phyloP scores from a whole-genome alignment of 306 rosid genomes.

The Vigna trinervia region DNA sequence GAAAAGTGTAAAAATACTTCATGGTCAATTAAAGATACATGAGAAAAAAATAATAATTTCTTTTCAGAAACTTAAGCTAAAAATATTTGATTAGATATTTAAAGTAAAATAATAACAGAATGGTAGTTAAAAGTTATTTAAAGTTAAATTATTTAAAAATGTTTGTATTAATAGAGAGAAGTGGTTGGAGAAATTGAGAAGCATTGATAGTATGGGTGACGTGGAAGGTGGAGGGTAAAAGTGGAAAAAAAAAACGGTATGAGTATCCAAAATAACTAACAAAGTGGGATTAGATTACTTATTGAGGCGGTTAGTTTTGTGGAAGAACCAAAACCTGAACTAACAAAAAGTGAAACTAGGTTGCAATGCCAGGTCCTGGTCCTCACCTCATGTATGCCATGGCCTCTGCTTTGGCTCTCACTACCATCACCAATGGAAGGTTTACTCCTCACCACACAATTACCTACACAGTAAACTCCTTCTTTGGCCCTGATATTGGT shows the following conservation, averaged over 20 bases:
- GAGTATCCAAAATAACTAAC: not conserved
- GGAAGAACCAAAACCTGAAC: not conserved
- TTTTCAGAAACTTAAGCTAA: too few relatives aligned
- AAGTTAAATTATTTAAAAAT: too few relatives aligned
- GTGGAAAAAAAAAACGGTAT: not conserved
- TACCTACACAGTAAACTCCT: conserved; percentile 71
- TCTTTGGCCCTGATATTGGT: conserved; percentile 95
- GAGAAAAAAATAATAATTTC: too few relatives aligned
- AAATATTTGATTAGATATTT: too few relatives aligned
- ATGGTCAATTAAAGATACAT: too few relatives aligned
- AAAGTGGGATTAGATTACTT: not conserved
- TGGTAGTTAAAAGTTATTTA: too few relatives aligned
- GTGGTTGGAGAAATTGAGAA: not conserved
- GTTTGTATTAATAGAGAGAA: not conserved
- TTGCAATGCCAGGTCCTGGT: conserved; percentile 80
- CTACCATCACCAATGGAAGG: conserved; percentile 58
- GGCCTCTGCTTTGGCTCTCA: conserved; percentile 71
- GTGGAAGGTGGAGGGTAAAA: not conserved
- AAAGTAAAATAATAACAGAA: too few relatives aligned
- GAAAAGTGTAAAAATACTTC: too few relatives aligned
- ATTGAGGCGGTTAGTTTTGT: not conserved
- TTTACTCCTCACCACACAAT: conserved; percentile 85
- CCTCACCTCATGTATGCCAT: conserved; percentile 90
- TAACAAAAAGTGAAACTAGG: not conserved
- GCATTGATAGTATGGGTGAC: not conserved